Evolutionary conservation across 352 stramenopile genomes (phyloP).

Genomic region (Pythium phragmitis): DNA sequence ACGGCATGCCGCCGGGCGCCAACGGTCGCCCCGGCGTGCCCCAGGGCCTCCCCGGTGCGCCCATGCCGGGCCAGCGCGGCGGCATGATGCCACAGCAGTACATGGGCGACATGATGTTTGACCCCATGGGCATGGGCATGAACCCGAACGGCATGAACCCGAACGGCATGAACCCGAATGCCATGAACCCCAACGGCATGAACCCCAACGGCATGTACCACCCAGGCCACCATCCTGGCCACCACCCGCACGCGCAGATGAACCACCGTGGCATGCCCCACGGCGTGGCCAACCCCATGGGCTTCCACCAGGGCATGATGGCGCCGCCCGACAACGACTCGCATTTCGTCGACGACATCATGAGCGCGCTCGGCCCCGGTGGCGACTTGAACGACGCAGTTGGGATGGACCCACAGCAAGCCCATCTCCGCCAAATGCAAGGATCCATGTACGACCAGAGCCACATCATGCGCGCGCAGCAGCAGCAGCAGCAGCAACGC

Average conservation of each 20-base stretch:
- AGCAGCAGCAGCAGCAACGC: conserved; percentile 30
- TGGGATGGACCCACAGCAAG: conserved; percentile 43
- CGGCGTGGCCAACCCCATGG: conserved; percentile 35
- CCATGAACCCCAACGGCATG: conserved; percentile 34
- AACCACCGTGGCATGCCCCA: conserved; percentile 32
- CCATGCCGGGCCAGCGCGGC: conserved; percentile 38
- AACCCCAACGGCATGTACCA: conserved; percentile 46
- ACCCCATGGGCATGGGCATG: conserved; percentile 60
- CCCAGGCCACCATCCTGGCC: conserved; percentile 54
- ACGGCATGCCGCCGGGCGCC: conserved; percentile 42
- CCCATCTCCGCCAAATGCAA: conserved; percentile 48
- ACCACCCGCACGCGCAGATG: conserved; percentile 35
- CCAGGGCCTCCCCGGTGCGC: conserved; percentile 32
- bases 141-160: conserved; percentile 2
- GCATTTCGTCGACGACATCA: conserved; percentile 71
- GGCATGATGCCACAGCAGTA: conserved; percentile 57
- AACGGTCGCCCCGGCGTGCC: conserved; percentile 30
- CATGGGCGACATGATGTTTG: conserved; percentile 81
- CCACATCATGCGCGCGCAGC: conserved; percentile 48
- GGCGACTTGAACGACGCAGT: conserved; percentile 48
- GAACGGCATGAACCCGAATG: too few relatives aligned
- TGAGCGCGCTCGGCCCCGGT: conserved; percentile 49
- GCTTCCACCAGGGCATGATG: conserved; percentile 47
- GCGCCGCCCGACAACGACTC: conserved; percentile 59
- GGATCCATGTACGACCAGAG: conserved; percentile 61